A percentile compares a stretch with the other conserved stretches of the same genome.
These are phyloP conservation scores for Xylaria curta DNA, from an alignment of 495 filamentous ascomycete genomes.

Conservation along the genomic window DNA sequence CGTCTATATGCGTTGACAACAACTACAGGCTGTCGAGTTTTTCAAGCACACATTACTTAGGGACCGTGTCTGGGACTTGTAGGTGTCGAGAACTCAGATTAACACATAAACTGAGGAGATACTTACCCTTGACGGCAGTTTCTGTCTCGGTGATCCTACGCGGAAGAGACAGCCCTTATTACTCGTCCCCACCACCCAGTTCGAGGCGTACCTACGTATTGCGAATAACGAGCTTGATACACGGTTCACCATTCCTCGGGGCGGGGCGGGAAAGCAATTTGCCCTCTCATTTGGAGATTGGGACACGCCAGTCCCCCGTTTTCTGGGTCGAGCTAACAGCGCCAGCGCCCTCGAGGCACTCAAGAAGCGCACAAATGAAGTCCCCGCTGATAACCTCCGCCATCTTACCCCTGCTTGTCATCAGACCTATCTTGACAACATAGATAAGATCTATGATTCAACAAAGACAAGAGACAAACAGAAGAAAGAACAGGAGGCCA, in stretches of 20 bases:
- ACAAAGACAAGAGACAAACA: conserved; percentile 54
- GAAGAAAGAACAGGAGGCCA: conserved; percentile 31
- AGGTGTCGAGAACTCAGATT: conserved; percentile 46
- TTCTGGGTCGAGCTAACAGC: conserved; percentile 62
- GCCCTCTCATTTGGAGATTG: conserved; percentile 61
- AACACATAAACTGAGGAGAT: neutral
- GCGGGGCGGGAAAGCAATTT: conserved; percentile 55
- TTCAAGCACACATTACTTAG: conserved; percentile 64
- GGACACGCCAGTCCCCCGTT: conserved; percentile 66
- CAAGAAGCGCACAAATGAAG: neutral
- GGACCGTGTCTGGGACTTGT: conserved; percentile 74
- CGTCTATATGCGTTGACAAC: conserved; percentile 1
- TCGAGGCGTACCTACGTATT: conserved; percentile 61
- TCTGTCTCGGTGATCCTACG: conserved; percentile 66
- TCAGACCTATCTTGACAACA: conserved; percentile 30
- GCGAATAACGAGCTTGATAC: conserved; percentile 62
- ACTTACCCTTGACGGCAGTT: conserved; percentile 53
- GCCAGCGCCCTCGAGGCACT: conserved; percentile 42
- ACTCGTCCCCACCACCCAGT: conserved; percentile 68
- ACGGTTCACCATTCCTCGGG: conserved; percentile 57
- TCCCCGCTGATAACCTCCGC: conserved; percentile 28
- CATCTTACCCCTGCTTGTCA: conserved; percentile 22
- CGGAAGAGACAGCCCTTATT: conserved; percentile 58
- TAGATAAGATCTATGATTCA: conserved; percentile 33
- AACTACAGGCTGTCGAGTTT: conserved; percentile 56